Conservation (phyloP, 2,329 filamentous ascomycete species). For the Aspergillus sp. region DNA sequence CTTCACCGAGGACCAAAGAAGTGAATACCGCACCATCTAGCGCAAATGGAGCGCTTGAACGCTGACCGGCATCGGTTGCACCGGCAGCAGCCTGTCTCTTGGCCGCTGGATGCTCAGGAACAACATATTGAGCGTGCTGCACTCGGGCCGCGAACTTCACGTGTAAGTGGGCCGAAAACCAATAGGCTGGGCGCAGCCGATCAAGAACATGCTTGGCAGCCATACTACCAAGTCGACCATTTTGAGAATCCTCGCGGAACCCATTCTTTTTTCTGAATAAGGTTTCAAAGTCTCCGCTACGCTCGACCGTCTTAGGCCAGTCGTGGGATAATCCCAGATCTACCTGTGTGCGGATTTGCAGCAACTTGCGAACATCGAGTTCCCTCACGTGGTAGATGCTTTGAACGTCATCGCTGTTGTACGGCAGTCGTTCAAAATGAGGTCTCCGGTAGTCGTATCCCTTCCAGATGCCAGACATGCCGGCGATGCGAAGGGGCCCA, state of each 20-base stretch:
- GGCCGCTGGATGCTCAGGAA: slow-evolving; percentile 4
- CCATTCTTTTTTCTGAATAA: slow-evolving; percentile 73
- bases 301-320: slow-evolving; percentile 86
- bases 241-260: slow-evolving; percentile 73
- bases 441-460: slow-evolving; percentile 80
- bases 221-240: slow-evolving; percentile 74
- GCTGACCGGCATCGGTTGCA: neutral
- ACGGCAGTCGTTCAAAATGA: slow-evolving; percentile 84
- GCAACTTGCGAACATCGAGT: slow-evolving; percentile 83
- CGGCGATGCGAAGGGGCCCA: slow-evolving; percentile 83
- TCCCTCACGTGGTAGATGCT: slow-evolving; percentile 89
- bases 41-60: slow-evolving; percentile 16
- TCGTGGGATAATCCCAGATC: slow-evolving; percentile 93
- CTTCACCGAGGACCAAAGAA: slow-evolving; percentile 13
- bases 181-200: slow-evolving; percentile 76
- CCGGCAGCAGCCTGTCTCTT: slow-evolving; percentile 3
- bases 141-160: slow-evolving; percentile 75
- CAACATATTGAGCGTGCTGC: slow-evolving; percentile 44
- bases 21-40: slow-evolving; percentile 23
- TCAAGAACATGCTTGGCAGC: slow-evolving; percentile 82
- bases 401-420: slow-evolving; percentile 72
- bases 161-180: slow-evolving; percentile 94
- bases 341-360: slow-evolving; percentile 81
- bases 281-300: slow-evolving; percentile 66
- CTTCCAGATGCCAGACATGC: slow-evolving; percentile 94